Percentiles rank a stretch among this genome's conserved stretches.
Conservation (phyloP, 352 stramenopile genomes). For the Pythium utonaiense region DNA sequence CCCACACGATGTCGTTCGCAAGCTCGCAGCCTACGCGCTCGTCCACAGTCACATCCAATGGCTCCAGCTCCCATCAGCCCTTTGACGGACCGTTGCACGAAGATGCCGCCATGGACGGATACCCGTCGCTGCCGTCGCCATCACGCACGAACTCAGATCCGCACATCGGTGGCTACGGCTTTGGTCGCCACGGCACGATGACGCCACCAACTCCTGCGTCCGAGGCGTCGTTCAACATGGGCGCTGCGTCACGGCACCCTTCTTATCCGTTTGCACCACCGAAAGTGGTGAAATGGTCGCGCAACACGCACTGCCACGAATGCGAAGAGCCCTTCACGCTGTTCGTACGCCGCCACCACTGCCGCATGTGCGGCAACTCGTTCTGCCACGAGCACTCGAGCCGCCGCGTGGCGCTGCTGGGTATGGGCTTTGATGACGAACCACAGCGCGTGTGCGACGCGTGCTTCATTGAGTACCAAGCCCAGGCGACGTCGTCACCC, state of each 20-base stretch:
- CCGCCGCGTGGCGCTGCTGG: constrained; percentile 62
- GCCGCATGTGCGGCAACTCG: constrained; percentile 83
- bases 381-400: constrained; percentile 87
- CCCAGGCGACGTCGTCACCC: constrained; percentile 17
- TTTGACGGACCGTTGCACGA: constrained; percentile 33
- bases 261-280: constrained; percentile 26
- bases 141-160: constrained; percentile 26
- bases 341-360: constrained; percentile 82
- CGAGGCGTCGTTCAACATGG: constrained; percentile 23
- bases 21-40: constrained; percentile 62
- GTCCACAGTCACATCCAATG: constrained; percentile 59
- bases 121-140: constrained; percentile 21
- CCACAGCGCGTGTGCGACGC: constrained; percentile 83
- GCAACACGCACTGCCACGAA: constrained; percentile 80
- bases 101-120: constrained; percentile 15
- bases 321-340: constrained; percentile 82
- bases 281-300: constrained; percentile 74
- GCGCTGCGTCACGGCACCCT: constrained; percentile 12
- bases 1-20: constrained; percentile 55
- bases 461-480: constrained; percentile 80
- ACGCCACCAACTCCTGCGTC: constrained; percentile 19
- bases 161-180: constrained; percentile 17
- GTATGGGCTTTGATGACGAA: constrained; percentile 81
- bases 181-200: constrained; percentile 18
- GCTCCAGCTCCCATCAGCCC: constrained; percentile 36